These are phyloP conservation scores for Botrytis paeoniae DNA, from an alignment of 2,329 filamentous ascomycete species.

Conservation along the genomic window DNA sequence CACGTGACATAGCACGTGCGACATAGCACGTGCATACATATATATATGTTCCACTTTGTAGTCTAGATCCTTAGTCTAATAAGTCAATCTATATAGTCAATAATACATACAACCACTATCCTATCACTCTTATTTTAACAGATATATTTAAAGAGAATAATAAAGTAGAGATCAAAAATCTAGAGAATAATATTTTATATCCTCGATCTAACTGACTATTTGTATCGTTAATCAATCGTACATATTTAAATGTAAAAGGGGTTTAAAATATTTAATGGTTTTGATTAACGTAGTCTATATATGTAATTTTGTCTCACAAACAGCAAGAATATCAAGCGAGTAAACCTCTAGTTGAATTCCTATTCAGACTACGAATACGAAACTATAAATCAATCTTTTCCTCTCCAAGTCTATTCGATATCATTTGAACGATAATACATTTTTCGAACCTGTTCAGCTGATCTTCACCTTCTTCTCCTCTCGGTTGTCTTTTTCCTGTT, in stretches of 20 bases:
- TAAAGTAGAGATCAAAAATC: no score
- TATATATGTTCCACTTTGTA: no score
- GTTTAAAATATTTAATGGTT: rapidly evolving
- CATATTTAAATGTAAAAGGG: neutral
- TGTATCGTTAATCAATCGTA: no score
- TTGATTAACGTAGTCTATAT: neutral
- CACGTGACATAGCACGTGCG: no score
- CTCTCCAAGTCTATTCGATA: neutral
- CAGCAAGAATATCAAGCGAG: neutral
- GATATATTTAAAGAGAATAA: no score
- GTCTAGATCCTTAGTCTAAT: no score
- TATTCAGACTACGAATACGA: neutral
- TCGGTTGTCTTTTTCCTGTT: neutral
- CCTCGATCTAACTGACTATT: no score
- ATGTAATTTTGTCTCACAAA: neutral
- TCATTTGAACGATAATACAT: neutral
- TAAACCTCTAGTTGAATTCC: neutral
- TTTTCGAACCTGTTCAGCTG: neutral
- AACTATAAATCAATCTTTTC: neutral
- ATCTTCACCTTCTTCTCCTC: neutral
- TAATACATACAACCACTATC: no score
- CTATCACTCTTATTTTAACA: no score
- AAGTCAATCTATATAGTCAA: no score
- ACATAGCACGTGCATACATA: no score
- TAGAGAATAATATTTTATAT: no score